A percentile compares a stretch with the other conserved stretches of the same genome.
Evolutionary conservation across 2,329 filamentous ascomycete species (phyloP).

Genomic region (Alternaria arborescens): DNA sequence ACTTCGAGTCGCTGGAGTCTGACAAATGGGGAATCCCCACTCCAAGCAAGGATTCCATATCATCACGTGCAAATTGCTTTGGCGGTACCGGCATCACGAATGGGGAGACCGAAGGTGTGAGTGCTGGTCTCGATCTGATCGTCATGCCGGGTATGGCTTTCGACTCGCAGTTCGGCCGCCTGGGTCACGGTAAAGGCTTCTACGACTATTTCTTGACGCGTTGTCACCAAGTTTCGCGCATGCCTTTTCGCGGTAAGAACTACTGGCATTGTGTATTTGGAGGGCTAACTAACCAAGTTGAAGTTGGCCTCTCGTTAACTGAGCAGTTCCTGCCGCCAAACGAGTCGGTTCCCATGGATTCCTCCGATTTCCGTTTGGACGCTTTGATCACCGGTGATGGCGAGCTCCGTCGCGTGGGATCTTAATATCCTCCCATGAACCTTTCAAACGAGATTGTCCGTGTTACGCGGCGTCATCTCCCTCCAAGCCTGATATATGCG

Average conservation of each 20-base stretch:
- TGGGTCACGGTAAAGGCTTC: slow-evolving; percentile 95
- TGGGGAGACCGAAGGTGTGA: slow-evolving; percentile 44
- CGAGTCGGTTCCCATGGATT: slow-evolving; percentile 75
- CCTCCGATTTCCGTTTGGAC: slow-evolving; percentile 82
- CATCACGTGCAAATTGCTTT: slow-evolving; percentile 75
- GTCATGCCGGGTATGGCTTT: slow-evolving; percentile 94
- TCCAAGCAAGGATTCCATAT: slow-evolving; percentile 71
- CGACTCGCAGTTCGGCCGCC: slow-evolving; percentile 74
- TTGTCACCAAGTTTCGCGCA: slow-evolving; percentile 65
- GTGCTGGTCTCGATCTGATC: slow-evolving; percentile 76
- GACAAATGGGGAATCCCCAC: slow-evolving; percentile 98
- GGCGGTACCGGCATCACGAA: slow-evolving; percentile 64
- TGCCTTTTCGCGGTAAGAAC: slow-evolving; percentile 68
- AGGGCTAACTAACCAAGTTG: slow-evolving; percentile 49
- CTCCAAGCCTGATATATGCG: slow-evolving; percentile 10
- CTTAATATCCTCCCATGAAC: slow-evolving; percentile 15
- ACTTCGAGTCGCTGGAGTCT: slow-evolving; percentile 77
- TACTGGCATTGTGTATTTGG: slow-evolving; percentile 38
- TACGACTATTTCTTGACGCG: slow-evolving; percentile 92
- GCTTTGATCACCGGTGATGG: slow-evolving; percentile 78
- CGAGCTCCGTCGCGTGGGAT: slow-evolving; percentile 50
- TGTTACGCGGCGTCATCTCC: neutral
- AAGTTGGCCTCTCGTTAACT: slow-evolving; percentile 80
- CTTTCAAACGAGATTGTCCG: slow-evolving; percentile 9
- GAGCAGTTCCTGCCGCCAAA: slow-evolving; percentile 80